A percentile compares a stretch with the other conserved stretches of the same genome.
These are phyloP conservation scores for Diaporthe vaccinii DNA, from an alignment of 2,329 filamentous ascomycete species.

Conservation along the genomic window DNA sequence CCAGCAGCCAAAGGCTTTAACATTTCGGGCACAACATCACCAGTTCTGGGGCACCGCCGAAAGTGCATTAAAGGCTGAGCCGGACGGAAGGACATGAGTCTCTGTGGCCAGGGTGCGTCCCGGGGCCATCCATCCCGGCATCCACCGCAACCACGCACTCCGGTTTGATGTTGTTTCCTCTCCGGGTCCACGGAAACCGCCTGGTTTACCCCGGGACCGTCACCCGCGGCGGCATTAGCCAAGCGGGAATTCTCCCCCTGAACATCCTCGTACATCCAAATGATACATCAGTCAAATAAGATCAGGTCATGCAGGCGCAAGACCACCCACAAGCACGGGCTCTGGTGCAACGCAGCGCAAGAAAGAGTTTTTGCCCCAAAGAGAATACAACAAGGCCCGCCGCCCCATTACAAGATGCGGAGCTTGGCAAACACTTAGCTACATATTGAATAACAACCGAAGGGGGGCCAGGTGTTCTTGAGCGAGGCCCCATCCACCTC, in stretches of 20 bases:
- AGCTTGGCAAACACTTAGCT: slow-evolving; percentile 20
- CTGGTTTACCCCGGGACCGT: slow-evolving; percentile 19
- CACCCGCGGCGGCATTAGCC: slow-evolving; percentile 11
- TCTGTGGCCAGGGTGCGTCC: slow-evolving; percentile 8
- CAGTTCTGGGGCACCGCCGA: not conserved
- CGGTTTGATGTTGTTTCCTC: slow-evolving; percentile 29
- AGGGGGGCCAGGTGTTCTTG: slow-evolving; percentile 11
- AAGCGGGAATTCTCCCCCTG: slow-evolving; percentile 9
- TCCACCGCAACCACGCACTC: slow-evolving; percentile 24
- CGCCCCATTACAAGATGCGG: slow-evolving; percentile 5
- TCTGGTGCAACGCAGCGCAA: slow-evolving; percentile 12
- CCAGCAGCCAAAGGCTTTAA: slow-evolving; percentile 17
- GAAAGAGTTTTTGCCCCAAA: slow-evolving; percentile 12
- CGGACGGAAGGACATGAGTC: slow-evolving; percentile 21
- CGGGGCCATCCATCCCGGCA: slow-evolving; percentile 29
- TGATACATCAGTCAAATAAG: slow-evolving; percentile 18
- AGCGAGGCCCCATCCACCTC: slow-evolving; percentile 4
- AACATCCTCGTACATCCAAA: slow-evolving; percentile 29
- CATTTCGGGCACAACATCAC: slow-evolving; percentile 5
- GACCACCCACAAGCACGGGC: slow-evolving; percentile 17
- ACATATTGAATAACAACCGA: slow-evolving; percentile 21
- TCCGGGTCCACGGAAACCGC: slow-evolving; percentile 8
- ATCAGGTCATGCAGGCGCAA: slow-evolving; percentile 14
- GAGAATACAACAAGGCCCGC: not conserved
- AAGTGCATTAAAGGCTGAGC: slow-evolving; percentile 11